Conservation (phyloP, 192 early-diverging fungal genomes). For the Gaertneriomyces semiglobifer region DNA sequence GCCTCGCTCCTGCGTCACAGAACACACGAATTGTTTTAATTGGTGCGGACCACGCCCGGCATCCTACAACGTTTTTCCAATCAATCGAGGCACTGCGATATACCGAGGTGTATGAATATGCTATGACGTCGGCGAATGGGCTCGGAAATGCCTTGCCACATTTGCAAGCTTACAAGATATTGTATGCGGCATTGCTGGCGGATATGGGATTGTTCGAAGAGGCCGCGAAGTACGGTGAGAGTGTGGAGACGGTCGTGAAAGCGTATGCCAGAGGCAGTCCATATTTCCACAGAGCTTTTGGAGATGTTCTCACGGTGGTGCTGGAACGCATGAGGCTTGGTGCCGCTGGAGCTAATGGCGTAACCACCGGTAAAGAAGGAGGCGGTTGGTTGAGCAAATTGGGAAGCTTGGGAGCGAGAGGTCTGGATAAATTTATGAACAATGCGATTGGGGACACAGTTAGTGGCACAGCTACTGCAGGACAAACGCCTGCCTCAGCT, state of each 20-base stretch:
- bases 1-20: conserved; percentile 50
- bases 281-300: conserved; percentile 71
- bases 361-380: conserved; percentile 23
- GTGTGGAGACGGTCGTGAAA: conserved; percentile 69
- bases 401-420: conserved; percentile 52
- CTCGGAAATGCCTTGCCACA: conserved; percentile 67
- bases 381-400: conserved; percentile 45
- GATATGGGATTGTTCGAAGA: conserved; percentile 73
- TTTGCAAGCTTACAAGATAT: conserved; percentile 85
- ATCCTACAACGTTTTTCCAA: conserved; percentile 46
- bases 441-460: conserved; percentile 54
- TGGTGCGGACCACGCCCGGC: conserved; percentile 49
- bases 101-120: conserved; percentile 84
- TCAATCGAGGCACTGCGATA: conserved; percentile 60
- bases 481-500: background rate
- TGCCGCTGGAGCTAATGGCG: conserved; percentile 29
- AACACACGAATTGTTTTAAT: conserved; percentile 66
- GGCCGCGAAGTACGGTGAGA: conserved; percentile 74
- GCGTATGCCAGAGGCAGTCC: conserved; percentile 71
- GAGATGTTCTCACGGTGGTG: conserved; percentile 62
- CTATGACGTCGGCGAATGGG: conserved; percentile 50
- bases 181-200: conserved; percentile 73
- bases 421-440: conserved; percentile 63
- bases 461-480: background rate
- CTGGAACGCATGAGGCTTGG: conserved; percentile 61